Evolutionary conservation across 495 filamentous ascomycete species (phyloP), one percentile per base, ranked within the genome.

Genomic region (Choiromyces venosus): DNA sequence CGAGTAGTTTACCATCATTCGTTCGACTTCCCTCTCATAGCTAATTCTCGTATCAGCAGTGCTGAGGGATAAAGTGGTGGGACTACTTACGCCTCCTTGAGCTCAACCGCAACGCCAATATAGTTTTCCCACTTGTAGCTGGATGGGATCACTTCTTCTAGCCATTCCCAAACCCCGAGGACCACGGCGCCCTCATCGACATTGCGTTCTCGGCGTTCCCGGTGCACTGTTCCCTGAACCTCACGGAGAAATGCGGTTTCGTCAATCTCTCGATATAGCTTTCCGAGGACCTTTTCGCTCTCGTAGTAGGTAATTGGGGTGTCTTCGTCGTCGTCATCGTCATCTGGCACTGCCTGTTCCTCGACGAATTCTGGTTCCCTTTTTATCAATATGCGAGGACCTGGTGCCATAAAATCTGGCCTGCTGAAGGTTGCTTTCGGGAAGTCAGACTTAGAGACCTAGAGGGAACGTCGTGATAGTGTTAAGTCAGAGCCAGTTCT

Each of bases 261-360:
- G 78, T 96, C 88, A 39, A 96, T 90, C 0, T 86, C 86, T 0
- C 92, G 87, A 79, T 91, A 95, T 0, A 96, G 85, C 46, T 87
- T 83, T 0, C 93, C 93, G 0, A 94, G 85, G 19, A 92, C 83
- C 75, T 93, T 93, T 0, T 87, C 73, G 14, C 89, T 92, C 65
- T 82, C 77, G 77, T 96, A 95, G 75, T 89, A 96, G 21, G 73
- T 78, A 35, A 76, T 75, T 37, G 85, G 84, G 4, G 84, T 82
- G 19, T 87, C 86, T 9, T 87, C 85, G 2, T 88, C 86, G 39
- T 90, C 89, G 0, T 85, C 85, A 14, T 88, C 84, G 4, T 87
- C 85, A 9, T 84, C 84, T 6, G 74, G 38, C 18, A 77, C 66
- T n/a, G 79, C 71, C 65, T 19, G 81, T 77, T 72, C 78, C 18